These are phyloP conservation scores for Rhynchospora pubera DNA, from an alignment of 176 grass and related monocot species.

Conservation along the genomic window DNA sequence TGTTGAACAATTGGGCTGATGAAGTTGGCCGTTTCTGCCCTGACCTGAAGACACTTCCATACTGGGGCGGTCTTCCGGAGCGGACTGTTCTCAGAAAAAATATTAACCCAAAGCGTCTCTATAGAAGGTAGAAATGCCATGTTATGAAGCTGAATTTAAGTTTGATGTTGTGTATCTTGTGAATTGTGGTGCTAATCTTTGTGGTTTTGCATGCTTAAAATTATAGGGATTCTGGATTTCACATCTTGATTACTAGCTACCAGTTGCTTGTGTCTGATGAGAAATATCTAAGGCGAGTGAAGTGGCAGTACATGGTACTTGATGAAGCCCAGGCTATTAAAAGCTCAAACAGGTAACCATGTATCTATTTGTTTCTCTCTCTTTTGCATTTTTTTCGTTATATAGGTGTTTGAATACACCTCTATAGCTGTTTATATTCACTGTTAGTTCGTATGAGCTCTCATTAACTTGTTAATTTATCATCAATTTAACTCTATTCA, in stretches of 20 bases:
- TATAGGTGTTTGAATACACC: conserved; percentile 20
- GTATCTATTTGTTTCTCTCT: neutral
- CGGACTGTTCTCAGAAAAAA: conserved; percentile 81
- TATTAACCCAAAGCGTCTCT: conserved; percentile 94
- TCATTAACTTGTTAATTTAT: neutral
- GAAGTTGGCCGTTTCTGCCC: conserved; percentile 90
- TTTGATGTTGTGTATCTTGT: conserved; percentile 1
- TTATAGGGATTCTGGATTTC: conserved; percentile 81
- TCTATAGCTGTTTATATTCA: neutral
- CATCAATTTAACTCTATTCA: neutral
- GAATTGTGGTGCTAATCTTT: neutral
- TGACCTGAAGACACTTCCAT: conserved; percentile 97
- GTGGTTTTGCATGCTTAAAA: conserved; percentile 23
- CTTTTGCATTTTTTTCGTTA: neutral
- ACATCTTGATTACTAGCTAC: conserved; percentile 99
- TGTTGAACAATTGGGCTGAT: conserved; percentile 99
- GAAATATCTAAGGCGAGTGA: conserved; percentile 87
- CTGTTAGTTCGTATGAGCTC: neutral
- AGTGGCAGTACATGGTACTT: conserved; percentile 99
- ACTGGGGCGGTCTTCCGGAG: conserved; percentile 74
- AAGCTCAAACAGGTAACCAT: conserved; percentile 85
- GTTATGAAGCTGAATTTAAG: neutral
- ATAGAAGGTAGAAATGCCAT: conserved; percentile 47
- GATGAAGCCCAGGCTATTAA: conserved; percentile 99
- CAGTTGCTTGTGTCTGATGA: conserved; percentile 97